Percentiles rank a stretch among this genome's conserved stretches.
These are phyloP conservation scores for Candida boleticola DNA, from an alignment of 805 yeast species.

Conservation along the genomic window DNA sequence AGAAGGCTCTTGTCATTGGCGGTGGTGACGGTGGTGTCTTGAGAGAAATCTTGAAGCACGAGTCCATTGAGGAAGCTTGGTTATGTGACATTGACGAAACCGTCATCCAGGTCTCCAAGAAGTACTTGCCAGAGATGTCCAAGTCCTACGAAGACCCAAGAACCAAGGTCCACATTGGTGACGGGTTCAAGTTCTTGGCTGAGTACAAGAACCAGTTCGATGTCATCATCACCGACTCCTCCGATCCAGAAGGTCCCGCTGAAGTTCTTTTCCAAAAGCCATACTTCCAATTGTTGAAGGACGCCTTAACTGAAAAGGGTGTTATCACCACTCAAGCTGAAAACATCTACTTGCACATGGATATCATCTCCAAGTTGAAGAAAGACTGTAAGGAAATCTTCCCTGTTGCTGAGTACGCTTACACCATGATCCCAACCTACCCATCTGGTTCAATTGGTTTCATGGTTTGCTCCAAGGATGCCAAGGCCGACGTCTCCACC, in stretches of 20 bases:
- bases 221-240: conserved; percentile 94
- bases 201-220: conserved; percentile 84
- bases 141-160: conserved; percentile 83
- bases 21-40: conserved; percentile 99
- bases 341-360: conserved; percentile 88
- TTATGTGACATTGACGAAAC: conserved; percentile 95
- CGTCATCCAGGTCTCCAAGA: conserved; percentile 81
- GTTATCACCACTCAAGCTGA: conserved; percentile 94
- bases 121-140: conserved; percentile 86
- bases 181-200: conserved; percentile 93
- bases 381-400: conserved; percentile 78
- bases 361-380: conserved; percentile 78
- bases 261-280: conserved; percentile 89
- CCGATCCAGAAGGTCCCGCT: conserved; percentile 99
- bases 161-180: conserved; percentile 88
- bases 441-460: conserved; percentile 98
- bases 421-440: conserved; percentile 92
- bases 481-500: conserved; percentile 55
- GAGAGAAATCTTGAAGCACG: conserved; percentile 91
- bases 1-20: conserved; percentile 90
- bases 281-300: conserved; percentile 78
- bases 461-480: conserved; percentile 88
- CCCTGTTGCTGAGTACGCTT: conserved; percentile 89
- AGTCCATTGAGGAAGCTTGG: conserved; percentile 80
- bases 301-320: conserved; percentile 91